Percentiles rank a stretch among this genome's conserved stretches.
These are phyloP conservation scores for Ustanciosporium gigantosporum DNA, from an alignment of 1,284 basidiomycete genomes.

Conservation along the genomic window DNA sequence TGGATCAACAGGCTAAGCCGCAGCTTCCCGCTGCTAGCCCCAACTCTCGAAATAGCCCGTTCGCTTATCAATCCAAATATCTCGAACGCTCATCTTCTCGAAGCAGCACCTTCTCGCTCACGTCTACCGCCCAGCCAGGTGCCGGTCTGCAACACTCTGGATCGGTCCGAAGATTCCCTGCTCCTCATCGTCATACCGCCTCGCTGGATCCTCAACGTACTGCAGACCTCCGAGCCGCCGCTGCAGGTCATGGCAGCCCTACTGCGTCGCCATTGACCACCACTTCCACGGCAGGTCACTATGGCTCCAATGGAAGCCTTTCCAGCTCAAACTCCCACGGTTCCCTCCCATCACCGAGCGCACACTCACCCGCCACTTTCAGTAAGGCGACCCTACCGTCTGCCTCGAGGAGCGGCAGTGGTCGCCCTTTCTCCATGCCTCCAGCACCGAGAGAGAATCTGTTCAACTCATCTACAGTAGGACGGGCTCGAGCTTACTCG, in stretches of 20 bases:
- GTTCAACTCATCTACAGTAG: slow-evolving; percentile 29
- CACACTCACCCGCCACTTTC: slow-evolving; percentile 21
- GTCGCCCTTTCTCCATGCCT: slow-evolving; percentile 47
- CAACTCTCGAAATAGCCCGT: slow-evolving; percentile 42
- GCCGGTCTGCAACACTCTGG: slow-evolving; percentile 35
- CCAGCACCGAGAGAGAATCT: slow-evolving; percentile 42
- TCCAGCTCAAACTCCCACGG: background rate
- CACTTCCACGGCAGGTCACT: background rate
- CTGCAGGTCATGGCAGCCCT: slow-evolving; percentile 14
- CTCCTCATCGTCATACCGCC: slow-evolving; percentile 49
- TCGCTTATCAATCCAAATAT: slow-evolving; percentile 54
- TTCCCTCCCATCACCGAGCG: slow-evolving; percentile 11
- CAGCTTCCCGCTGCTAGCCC: slow-evolving; percentile 38
- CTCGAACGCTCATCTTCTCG: slow-evolving; percentile 50
- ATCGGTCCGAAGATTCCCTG: slow-evolving; percentile 43
- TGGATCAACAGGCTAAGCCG: slow-evolving; percentile 37
- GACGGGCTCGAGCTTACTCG: slow-evolving; percentile 24
- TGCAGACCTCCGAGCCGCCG: slow-evolving; percentile 25
- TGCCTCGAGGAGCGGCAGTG: slow-evolving; percentile 16
- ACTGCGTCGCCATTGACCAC: slow-evolving; percentile 10
- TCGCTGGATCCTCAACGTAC: slow-evolving; percentile 44
- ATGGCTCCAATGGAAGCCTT: slow-evolving; percentile 5
- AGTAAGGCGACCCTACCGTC: slow-evolving; percentile 30
- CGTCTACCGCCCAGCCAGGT: slow-evolving; percentile 7
- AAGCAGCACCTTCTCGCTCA: slow-evolving; percentile 49